Evolutionary conservation across 2,329 filamentous ascomycete genomes (phyloP).

Genomic region (Aspergillus ustus): DNA sequence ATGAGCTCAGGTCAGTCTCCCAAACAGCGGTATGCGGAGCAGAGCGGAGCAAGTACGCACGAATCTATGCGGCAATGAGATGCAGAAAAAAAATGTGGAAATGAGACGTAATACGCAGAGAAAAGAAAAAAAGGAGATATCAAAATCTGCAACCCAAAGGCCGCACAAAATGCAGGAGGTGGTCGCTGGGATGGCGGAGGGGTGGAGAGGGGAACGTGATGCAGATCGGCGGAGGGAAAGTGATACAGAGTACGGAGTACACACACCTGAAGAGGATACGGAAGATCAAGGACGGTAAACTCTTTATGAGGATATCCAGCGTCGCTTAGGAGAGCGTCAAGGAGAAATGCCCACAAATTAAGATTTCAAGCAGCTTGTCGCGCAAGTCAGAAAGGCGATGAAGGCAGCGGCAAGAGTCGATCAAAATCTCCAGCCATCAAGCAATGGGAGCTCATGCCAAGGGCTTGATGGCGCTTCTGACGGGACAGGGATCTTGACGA

Average conservation of each 20-base stretch:
- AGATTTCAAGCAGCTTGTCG: constrained; percentile 11
- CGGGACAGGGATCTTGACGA: constrained; percentile 21
- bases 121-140: constrained; percentile 18
- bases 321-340: not conserved
- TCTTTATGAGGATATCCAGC: constrained; percentile 10
- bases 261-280: not conserved
- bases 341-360: constrained; percentile 13
- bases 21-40: constrained; percentile 11
- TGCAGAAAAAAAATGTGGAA: constrained; percentile 4
- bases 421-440: constrained; percentile 37
- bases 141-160: constrained; percentile 21
- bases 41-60: not conserved
- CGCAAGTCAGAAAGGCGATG: constrained; percentile 23
- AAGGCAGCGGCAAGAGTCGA: constrained; percentile 34
- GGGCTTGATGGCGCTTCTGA: constrained; percentile 33
- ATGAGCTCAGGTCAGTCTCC: not conserved
- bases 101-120: constrained; percentile 6
- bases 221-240: constrained; percentile 12
- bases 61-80: constrained; percentile 4
- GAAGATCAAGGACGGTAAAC: constrained; percentile 7
- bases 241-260: not conserved
- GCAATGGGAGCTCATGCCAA: constrained; percentile 37
- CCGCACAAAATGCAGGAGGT: constrained; percentile 24
- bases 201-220: constrained; percentile 11
- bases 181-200: constrained; percentile 16